These are phyloP conservation scores for Saccharum officinarum DNA, from an alignment of 176 grass and related monocot species.

Conservation along the genomic window DNA sequence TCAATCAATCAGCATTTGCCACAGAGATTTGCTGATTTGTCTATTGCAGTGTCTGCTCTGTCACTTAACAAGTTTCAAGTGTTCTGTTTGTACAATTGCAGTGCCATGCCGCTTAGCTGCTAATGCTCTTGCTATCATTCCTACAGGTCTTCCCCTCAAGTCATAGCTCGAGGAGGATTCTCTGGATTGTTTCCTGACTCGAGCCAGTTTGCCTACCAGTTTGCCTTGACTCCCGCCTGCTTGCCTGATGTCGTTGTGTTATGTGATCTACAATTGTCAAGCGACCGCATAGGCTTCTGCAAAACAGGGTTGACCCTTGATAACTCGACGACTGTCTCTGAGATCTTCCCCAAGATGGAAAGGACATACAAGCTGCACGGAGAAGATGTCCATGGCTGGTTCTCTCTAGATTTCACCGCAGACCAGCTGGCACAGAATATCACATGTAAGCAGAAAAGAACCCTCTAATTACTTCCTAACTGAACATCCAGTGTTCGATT, in stretches of 20 bases:
- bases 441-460: constrained; percentile 62
- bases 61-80: not conserved
- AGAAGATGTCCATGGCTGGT: constrained; percentile 63
- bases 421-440: constrained; percentile 69
- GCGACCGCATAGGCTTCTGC: constrained; percentile 65
- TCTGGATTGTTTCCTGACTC: constrained; percentile 83
- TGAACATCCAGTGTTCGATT: constrained; percentile 8
- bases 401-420: constrained; percentile 77
- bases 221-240: constrained; percentile 43
- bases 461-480: not conserved
- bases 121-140: constrained; percentile 14
- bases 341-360: constrained; percentile 53
- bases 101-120: not conserved
- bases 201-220: constrained; percentile 58
- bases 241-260: constrained; percentile 50
- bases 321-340: constrained; percentile 58
- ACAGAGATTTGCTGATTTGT: constrained; percentile 3
- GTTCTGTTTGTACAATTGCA: constrained; percentile 6
- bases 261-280: constrained; percentile 73
- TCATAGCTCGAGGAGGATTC: constrained; percentile 82
- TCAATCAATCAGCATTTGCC: constrained; percentile 5
- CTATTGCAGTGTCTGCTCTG: constrained; percentile 4
- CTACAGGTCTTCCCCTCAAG: constrained; percentile 56
- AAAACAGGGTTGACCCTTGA: constrained; percentile 55
- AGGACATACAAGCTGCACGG: constrained; percentile 55